Conservation (phyloP, 2,329 filamentous ascomycete species). For the Helicocarpus griseus region DNA sequence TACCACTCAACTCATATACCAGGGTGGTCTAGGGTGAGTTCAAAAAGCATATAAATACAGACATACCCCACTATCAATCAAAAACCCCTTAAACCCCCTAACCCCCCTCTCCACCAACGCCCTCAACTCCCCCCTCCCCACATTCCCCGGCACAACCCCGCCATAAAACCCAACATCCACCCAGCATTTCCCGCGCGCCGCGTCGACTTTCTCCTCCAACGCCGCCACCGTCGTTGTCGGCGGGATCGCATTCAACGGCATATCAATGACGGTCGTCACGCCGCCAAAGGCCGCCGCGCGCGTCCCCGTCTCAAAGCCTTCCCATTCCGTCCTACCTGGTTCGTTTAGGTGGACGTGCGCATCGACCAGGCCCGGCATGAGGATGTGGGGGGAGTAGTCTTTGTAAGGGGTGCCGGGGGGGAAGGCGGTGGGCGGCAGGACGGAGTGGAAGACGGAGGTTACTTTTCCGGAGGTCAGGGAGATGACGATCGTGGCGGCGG, state of each 20-base stretch:
- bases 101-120: slow-evolving; percentile 77
- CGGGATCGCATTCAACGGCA: slow-evolving; percentile 95
- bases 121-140: slow-evolving; percentile 63
- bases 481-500: slow-evolving; percentile 72
- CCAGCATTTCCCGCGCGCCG: slow-evolving; percentile 84
- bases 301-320: slow-evolving; percentile 93
- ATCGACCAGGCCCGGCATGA: slow-evolving; percentile 87
- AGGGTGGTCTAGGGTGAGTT: neutral
- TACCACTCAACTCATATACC: no score
- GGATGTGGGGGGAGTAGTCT: slow-evolving; percentile 73
- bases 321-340: slow-evolving; percentile 94
- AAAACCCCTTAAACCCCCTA: slow-evolving; percentile 91
- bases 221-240: slow-evolving; percentile 83
- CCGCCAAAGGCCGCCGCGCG: slow-evolving; percentile 88
- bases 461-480: slow-evolving; percentile 78
- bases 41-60: neutral
- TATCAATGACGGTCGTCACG: slow-evolving; percentile 93
- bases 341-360: slow-evolving; percentile 97
- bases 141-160: slow-evolving; percentile 85
- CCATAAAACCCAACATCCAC: slow-evolving; percentile 99
- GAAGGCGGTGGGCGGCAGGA: slow-evolving; percentile 69
- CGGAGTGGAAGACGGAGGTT: slow-evolving; percentile 58
- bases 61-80: slow-evolving; percentile 91
- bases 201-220: slow-evolving; percentile 74
- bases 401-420: slow-evolving; percentile 62